Percentiles rank a stretch among this genome's conserved stretches.
Evolutionary conservation across 2,329 filamentous ascomycete species (phyloP).

Genomic region (Diaporthe helianthi): DNA sequence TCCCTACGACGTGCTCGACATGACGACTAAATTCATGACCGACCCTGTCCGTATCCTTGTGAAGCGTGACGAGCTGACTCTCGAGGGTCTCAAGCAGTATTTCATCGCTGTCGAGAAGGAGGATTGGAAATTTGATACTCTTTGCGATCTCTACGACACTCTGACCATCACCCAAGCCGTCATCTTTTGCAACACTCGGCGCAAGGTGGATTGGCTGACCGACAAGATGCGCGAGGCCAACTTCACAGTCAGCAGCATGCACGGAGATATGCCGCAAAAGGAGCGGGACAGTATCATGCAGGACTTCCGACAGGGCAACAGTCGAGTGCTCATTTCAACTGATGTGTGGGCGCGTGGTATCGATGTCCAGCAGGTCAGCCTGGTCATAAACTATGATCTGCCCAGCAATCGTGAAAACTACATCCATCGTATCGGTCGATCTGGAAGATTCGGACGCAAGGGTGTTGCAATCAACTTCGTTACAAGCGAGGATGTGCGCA

Average conservation of each 20-base stretch:
- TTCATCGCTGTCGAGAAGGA: conserved; percentile 99
- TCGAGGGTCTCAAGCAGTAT: conserved; percentile 99
- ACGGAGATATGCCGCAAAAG: conserved; percentile 98
- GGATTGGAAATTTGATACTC: conserved; percentile 99
- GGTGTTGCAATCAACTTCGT: conserved; percentile 99
- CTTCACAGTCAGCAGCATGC: conserved; percentile 99
- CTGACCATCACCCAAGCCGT: conserved; percentile 99
- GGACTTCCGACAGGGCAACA: conserved; percentile 99
- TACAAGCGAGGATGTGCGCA: conserved; percentile 97
- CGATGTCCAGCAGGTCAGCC: conserved; percentile 98
- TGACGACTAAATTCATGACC: conserved; percentile 99
- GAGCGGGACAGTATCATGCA: conserved; percentile 99
- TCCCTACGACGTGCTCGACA: conserved; percentile 98
- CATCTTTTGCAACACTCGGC: conserved; percentile 99
- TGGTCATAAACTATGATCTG: conserved; percentile 99
- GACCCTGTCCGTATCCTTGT: conserved; percentile 98
- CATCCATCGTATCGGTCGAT: conserved; percentile 99
- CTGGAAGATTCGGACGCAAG: conserved; percentile 99
- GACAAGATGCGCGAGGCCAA: conserved; percentile 98
- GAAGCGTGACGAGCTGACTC: conserved; percentile 99
- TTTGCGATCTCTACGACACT: conserved; percentile 98
- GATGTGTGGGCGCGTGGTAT: conserved; percentile 99
- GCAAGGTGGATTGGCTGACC: conserved; percentile 99
- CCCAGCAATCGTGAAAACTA: conserved; percentile 99
- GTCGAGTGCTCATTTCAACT: conserved; percentile 97